phyloP scores from a whole-genome alignment of 2,329 filamentous ascomycete genomes.

The Exophiala spinifera region DNA sequence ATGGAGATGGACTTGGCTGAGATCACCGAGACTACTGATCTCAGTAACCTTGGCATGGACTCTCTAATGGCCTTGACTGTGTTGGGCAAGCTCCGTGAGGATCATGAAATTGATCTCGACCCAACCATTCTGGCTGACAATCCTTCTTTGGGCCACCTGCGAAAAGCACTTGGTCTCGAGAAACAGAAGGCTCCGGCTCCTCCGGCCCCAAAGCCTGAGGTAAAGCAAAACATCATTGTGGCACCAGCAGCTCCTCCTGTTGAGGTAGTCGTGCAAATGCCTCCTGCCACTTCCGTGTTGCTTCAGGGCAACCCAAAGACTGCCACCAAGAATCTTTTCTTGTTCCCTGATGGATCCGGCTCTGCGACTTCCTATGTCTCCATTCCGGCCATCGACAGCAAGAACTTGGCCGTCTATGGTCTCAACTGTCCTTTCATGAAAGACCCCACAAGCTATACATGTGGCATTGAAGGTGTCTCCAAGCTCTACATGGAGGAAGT shows the following conservation, averaged over 20 bases:
- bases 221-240: constrained; percentile 31
- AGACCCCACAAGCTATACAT: constrained; percentile 31
- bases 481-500: constrained; percentile 32
- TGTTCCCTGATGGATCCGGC: constrained; percentile 47
- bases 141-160: constrained; percentile 41
- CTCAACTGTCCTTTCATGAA: constrained; percentile 47
- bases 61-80: constrained; percentile 47
- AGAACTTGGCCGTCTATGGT: constrained; percentile 44
- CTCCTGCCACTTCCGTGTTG: constrained; percentile 42
- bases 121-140: constrained; percentile 46
- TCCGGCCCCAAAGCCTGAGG: constrained; percentile 25
- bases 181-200: constrained; percentile 35
- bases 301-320: constrained; percentile 44
- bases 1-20: constrained; percentile 44
- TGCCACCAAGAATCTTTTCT: constrained; percentile 41
- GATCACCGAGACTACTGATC: constrained; percentile 39
- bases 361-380: constrained; percentile 47
- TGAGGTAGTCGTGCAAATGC: constrained; percentile 30
- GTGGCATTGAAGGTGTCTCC: constrained; percentile 32
- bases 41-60: constrained; percentile 46
- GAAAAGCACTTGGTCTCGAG: constrained; percentile 37
- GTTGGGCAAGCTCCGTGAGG: constrained; percentile 45
- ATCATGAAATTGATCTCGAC: constrained; percentile 41
- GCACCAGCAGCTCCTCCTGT: constrained; percentile 26
- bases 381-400: constrained; percentile 40